These are phyloP conservation scores for Apostasia shenzhenica DNA, from an alignment of 106 monocot genomes.

Conservation along the genomic window DNA sequence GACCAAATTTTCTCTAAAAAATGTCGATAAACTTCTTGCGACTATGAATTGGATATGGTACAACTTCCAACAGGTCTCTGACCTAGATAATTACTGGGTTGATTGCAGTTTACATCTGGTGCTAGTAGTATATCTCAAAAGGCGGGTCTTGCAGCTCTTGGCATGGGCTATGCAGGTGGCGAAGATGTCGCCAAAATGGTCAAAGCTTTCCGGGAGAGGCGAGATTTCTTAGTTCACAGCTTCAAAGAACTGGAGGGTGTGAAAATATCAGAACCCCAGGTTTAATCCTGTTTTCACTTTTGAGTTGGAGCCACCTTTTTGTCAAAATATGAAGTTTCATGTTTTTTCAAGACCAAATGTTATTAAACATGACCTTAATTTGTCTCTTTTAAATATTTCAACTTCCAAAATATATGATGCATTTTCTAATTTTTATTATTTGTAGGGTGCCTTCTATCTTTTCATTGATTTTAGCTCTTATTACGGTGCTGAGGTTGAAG, in stretches of 20 bases:
- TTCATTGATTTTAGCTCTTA: slow-evolving; percentile 81
- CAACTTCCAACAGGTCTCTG: no score
- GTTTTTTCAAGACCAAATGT: no score
- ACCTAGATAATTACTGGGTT: neutral
- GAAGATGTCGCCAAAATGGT: slow-evolving; percentile 77
- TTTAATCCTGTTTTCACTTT: slow-evolving; percentile 8
- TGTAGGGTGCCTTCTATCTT: slow-evolving; percentile 87
- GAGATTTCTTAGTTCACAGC: slow-evolving; percentile 62
- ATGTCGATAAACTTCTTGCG: no score
- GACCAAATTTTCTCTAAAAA: no score
- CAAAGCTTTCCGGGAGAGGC: slow-evolving; percentile 67
- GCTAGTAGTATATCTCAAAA: slow-evolving; percentile 92
- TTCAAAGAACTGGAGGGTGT: slow-evolving; percentile 69
- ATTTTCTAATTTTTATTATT: neutral
- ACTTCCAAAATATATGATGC: neutral
- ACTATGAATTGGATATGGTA: no score
- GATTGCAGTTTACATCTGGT: slow-evolving; percentile 63
- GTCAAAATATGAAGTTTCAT: neutral
- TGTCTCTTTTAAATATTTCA: neutral
- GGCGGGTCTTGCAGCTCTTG: slow-evolving; percentile 73
- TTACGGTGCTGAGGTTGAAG: slow-evolving; percentile 67
- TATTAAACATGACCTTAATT: neutral
- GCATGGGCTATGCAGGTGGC: slow-evolving; percentile 74
- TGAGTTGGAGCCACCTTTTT: neutral
- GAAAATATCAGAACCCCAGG: slow-evolving; percentile 79